A percentile compares a stretch with the other conserved stretches of the same genome.
phyloP scores from a whole-genome alignment of 208 protist genomes.

The Willaertia magna region DNA sequence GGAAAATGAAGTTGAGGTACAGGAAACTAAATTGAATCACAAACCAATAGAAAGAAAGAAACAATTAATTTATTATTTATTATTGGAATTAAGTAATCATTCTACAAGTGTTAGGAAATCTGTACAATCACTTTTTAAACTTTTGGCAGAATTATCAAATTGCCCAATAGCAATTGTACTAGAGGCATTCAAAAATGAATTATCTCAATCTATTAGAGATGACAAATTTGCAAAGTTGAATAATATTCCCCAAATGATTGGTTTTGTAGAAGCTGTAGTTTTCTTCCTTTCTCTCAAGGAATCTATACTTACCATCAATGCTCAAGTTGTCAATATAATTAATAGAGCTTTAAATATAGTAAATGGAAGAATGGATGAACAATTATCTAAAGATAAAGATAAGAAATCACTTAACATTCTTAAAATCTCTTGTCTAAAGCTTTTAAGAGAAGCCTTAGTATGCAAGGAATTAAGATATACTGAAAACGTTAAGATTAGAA shows the following conservation, averaged over 20 bases:
- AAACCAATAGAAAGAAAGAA: neutral
- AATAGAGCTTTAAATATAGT: neutral
- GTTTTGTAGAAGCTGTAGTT: neutral
- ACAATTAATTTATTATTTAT: neutral
- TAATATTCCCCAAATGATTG: neutral
- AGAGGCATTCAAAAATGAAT: neutral
- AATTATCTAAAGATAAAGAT: neutral
- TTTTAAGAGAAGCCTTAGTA: neutral
- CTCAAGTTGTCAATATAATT: neutral
- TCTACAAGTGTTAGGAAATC: neutral
- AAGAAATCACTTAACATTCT: neutral
- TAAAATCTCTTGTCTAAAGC: neutral
- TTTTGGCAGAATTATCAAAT: neutral
- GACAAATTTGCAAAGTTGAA: neutral
- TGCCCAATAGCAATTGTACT: neutral
- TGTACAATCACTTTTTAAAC: neutral
- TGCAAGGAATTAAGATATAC: neutral
- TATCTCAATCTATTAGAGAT: neutral
- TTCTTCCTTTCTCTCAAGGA: neutral
- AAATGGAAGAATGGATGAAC: neutral
- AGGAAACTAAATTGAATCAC: neutral
- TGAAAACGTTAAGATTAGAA: neutral
- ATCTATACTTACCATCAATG: neutral
- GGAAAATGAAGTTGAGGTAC: neutral
- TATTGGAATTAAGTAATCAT: neutral